phyloP scores from a whole-genome alignment of 768 basidiomycete species.

The Phallus indusiatus region DNA sequence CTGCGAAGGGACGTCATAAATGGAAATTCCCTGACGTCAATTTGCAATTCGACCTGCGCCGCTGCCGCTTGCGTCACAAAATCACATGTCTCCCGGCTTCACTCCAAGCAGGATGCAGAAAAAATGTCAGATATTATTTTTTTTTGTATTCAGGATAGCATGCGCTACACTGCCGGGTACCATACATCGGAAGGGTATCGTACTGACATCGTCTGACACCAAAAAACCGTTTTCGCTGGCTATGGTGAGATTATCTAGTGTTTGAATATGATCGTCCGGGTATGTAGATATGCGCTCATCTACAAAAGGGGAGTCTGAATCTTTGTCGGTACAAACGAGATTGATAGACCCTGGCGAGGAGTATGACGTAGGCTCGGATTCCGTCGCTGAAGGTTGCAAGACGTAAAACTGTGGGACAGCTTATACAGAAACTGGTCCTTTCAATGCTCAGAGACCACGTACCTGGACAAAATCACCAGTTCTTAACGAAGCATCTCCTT shows the following conservation, averaged over 20 bases:
- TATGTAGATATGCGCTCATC: background rate
- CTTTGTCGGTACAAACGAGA: background rate
- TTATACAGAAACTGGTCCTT: background rate
- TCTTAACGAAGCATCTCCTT: conserved; percentile 39
- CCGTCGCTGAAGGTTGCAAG: background rate
- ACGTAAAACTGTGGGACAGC: background rate
- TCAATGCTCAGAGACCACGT: conserved; percentile 15
- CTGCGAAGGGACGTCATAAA: background rate
- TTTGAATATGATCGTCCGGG: background rate
- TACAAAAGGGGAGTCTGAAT: background rate
- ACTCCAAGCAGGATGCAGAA: too few species aligned
- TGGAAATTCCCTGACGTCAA: background rate
- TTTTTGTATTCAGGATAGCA: background rate
- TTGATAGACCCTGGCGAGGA: background rate
- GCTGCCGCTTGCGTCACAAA: too few species aligned
- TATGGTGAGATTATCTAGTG: background rate
- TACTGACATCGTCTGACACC: background rate
- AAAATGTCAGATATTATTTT: background rate
- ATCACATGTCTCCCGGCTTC: too few species aligned
- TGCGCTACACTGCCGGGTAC: background rate
- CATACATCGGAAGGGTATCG: background rate
- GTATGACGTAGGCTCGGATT: background rate
- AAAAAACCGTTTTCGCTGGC: background rate
- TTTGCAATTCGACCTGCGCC: too few species aligned
- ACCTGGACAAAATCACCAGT: conserved; percentile 45